These are phyloP conservation scores for Hypoxylon sp. DNA, from an alignment of 2,329 filamentous ascomycete genomes.

Conservation along the genomic window DNA sequence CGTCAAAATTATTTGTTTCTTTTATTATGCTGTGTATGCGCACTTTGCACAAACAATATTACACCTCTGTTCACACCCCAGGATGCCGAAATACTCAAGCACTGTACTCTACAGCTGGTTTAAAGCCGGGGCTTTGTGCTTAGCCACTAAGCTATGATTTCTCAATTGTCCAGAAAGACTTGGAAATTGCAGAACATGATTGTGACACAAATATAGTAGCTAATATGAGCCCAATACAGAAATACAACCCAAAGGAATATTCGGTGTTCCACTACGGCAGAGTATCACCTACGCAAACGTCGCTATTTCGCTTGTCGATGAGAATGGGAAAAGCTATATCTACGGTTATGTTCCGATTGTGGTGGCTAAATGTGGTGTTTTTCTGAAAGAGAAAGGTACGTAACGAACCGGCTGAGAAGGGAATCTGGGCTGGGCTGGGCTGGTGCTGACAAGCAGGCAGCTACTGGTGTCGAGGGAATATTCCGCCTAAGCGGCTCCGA, in stretches of 20 bases:
- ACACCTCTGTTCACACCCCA: not conserved
- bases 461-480: slow-evolving; percentile 93
- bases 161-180: not conserved
- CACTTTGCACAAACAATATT: slow-evolving; percentile 10
- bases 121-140: not conserved
- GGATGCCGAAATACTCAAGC: not conserved
- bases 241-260: slow-evolving; percentile 75
- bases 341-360: slow-evolving; percentile 99
- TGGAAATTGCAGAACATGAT: slow-evolving; percentile 4
- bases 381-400: slow-evolving; percentile 95
- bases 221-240: slow-evolving; percentile 49
- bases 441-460: slow-evolving; percentile 57
- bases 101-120: not conserved
- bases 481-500: slow-evolving; percentile 96
- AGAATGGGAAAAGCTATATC: slow-evolving; percentile 92
- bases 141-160: slow-evolving; percentile 5
- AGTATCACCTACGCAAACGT: slow-evolving; percentile 99
- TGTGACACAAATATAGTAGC: slow-evolving; percentile 36
- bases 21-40: slow-evolving; percentile 1
- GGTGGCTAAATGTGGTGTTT: slow-evolving; percentile 97
- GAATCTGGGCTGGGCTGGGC: too few relatives aligned
- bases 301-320: slow-evolving; percentile 93
- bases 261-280: slow-evolving; percentile 89
- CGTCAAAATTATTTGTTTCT: slow-evolving; percentile 3
- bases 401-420: slow-evolving; percentile 33